Percentiles rank a stretch among this genome's conserved stretches.
Evolutionary conservation across 2,329 filamentous ascomycete genomes (phyloP).

Genomic region (Mollisia scopiformis): DNA sequence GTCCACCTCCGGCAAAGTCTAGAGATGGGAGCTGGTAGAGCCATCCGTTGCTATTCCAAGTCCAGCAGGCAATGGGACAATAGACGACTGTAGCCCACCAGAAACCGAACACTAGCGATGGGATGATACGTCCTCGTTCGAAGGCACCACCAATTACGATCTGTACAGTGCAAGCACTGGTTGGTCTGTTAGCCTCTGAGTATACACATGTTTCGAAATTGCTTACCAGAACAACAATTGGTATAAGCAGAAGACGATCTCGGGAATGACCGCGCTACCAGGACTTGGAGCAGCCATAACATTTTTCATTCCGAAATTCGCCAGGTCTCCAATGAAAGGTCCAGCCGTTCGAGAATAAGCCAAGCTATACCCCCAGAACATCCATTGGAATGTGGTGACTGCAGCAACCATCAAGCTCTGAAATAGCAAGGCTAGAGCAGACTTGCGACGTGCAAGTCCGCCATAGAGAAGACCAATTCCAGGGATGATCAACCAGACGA

Average conservation of each 20-base stretch:
- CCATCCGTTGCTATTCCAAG: slow-evolving; percentile 70
- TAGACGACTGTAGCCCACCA: slow-evolving; percentile 69
- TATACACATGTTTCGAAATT: slow-evolving; percentile 7
- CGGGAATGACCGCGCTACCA: slow-evolving; percentile 58
- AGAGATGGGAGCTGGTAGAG: slow-evolving; percentile 55
- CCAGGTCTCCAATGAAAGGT: slow-evolving; percentile 64
- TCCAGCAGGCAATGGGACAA: slow-evolving; percentile 66
- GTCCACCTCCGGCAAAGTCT: slow-evolving; percentile 47
- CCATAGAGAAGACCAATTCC: slow-evolving; percentile 68
- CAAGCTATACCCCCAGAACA: slow-evolving; percentile 68
- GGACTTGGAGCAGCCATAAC: slow-evolving; percentile 63
- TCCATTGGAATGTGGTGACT: slow-evolving; percentile 57
- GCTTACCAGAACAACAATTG: slow-evolving; percentile 61
- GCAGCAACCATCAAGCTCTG: slow-evolving; percentile 61
- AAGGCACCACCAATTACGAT: slow-evolving; percentile 68
- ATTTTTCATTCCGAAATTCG: slow-evolving; percentile 63
- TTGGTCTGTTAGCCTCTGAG: background rate
- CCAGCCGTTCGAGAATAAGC: slow-evolving; percentile 62
- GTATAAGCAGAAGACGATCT: slow-evolving; percentile 69
- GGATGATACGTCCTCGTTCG: slow-evolving; percentile 59
- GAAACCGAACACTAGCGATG: slow-evolving; percentile 65
- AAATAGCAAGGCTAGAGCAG: slow-evolving; percentile 63
- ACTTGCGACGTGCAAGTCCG: slow-evolving; percentile 64
- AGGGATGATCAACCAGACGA: slow-evolving; percentile 69
- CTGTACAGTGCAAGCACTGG: slow-evolving; percentile 57